These are phyloP conservation scores for Rhypophila decipiens DNA, from an alignment of 495 filamentous ascomycete genomes.

Conservation along the genomic window DNA sequence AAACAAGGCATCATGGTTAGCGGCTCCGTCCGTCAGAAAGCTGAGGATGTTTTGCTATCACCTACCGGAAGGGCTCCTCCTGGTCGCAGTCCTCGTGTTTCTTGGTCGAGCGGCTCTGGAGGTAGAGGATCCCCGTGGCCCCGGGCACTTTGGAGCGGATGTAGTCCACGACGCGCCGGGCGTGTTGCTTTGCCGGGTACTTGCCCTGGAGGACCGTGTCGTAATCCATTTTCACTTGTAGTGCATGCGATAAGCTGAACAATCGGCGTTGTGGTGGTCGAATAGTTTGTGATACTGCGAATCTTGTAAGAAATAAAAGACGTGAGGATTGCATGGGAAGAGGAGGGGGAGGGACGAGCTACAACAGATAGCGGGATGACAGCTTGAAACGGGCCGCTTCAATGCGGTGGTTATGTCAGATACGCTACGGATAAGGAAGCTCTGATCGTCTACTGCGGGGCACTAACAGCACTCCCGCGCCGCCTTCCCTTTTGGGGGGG, in stretches of 20 bases:
- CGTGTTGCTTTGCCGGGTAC: constrained; percentile 94
- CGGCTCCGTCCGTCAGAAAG: too few species aligned
- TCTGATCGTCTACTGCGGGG: not conserved
- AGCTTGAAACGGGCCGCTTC: not conserved
- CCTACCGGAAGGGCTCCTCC: constrained; percentile 67
- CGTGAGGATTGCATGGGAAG: too few species aligned
- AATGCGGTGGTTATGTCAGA: not conserved
- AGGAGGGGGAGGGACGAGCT: too few species aligned
- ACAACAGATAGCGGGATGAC: too few species aligned
- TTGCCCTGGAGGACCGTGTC: constrained; percentile 53
- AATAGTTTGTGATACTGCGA: not conserved
- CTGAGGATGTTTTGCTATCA: too few species aligned
- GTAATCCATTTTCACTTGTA: constrained; percentile 19
- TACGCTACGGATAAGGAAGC: constrained; percentile 3
- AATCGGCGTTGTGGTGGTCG: not conserved
- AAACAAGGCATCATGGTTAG: too few species aligned
- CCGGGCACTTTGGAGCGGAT: constrained; percentile 56
- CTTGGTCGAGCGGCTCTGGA: constrained; percentile 75
- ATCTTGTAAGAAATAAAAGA: too few species aligned
- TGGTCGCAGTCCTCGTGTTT: constrained; percentile 81
- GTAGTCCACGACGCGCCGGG: constrained; percentile 69
- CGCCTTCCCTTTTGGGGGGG: too few species aligned
- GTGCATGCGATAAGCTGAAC: not conserved
- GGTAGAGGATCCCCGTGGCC: constrained; percentile 65
- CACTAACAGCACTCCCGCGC: too few species aligned